Percentiles rank a stretch among this genome's conserved stretches.
phyloP scores from a whole-genome alignment of 495 filamentous ascomycete species.

The Ramalina intermedia region DNA sequence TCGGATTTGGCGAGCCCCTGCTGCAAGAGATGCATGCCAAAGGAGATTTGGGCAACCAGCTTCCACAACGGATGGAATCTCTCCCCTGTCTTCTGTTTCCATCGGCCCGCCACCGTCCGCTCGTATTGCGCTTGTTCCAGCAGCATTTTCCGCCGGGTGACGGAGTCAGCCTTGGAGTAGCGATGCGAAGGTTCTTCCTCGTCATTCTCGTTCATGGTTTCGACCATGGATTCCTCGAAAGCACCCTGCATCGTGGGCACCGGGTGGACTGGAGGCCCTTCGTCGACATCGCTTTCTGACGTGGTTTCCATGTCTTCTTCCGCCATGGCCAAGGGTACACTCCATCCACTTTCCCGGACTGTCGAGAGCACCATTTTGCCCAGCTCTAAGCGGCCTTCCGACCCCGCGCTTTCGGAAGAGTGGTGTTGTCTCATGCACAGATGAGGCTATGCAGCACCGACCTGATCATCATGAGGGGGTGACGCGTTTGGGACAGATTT shows the following conservation, averaged over 20 bases:
- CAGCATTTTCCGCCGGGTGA: conserved; percentile 50
- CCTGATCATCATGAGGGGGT: too few relatives aligned
- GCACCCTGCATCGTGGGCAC: conserved; percentile 77
- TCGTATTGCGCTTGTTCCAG: conserved; percentile 51
- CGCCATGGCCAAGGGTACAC: conserved; percentile 15
- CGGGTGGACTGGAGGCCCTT: conserved; percentile 51
- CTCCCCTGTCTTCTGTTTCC: conserved; percentile 54
- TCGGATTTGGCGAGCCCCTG: conserved; percentile 79
- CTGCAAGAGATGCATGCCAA: conserved; percentile 80
- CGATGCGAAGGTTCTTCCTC: conserved; percentile 27
- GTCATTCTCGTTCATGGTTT: conserved; percentile 39
- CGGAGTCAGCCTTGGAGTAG: conserved; percentile 45
- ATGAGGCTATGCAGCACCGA: background rate
- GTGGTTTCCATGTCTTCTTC: conserved; percentile 15
- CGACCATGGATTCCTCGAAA: conserved; percentile 82
- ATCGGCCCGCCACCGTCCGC: conserved; percentile 51
- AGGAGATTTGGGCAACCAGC: conserved; percentile 80
- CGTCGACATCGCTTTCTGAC: conserved; percentile 16
- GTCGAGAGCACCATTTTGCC: conserved; percentile 15
- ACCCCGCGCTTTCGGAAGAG: background rate
- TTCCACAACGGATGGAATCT: conserved; percentile 79
- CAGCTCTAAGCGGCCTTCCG: background rate
- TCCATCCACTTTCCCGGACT: conserved; percentile 13
- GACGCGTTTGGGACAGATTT: too few relatives aligned
- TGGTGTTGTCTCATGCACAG: background rate